A percentile compares a stretch with the other conserved stretches of the same genome.
Evolutionary conservation across 257 asterid species (phyloP).

Genomic region (Solanum chmielewskii): DNA sequence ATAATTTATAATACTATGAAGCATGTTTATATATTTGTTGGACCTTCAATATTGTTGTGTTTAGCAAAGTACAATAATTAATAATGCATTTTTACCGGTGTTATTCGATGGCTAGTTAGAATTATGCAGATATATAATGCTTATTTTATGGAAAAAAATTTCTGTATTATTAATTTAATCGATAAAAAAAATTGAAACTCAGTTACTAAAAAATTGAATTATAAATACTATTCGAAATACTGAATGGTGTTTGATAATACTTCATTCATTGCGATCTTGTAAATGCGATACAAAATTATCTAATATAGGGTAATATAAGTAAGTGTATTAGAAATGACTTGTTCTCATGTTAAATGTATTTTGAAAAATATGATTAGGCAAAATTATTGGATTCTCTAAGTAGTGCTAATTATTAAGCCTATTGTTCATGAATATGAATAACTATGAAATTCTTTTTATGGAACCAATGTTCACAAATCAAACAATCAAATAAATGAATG

Average conservation of each 20-base stretch:
- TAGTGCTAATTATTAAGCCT: neutral
- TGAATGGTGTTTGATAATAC: neutral
- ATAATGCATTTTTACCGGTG: neutral
- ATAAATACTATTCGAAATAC: too few species aligned
- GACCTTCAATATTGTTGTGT: neutral
- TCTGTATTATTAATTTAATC: neutral
- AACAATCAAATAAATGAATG: neutral
- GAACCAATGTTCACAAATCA: neutral
- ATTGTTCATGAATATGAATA: neutral
- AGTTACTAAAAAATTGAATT: too few species aligned
- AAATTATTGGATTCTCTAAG: neutral
- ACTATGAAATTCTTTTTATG: neutral
- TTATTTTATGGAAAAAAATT: neutral
- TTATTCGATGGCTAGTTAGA: rapidly evolving
- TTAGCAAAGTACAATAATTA: neutral
- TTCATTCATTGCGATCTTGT: neutral
- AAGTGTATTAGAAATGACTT: neutral
- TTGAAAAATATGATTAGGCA: neutral
- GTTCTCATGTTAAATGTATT: neutral
- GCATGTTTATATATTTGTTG: neutral
- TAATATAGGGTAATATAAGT: neutral
- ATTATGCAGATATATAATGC: neutral
- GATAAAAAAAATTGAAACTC: neutral
- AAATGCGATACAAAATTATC: neutral
- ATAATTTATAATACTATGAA: neutral